These are phyloP conservation scores for Saitoella complicata DNA, from an alignment of 805 yeast species.

Conservation along the genomic window DNA sequence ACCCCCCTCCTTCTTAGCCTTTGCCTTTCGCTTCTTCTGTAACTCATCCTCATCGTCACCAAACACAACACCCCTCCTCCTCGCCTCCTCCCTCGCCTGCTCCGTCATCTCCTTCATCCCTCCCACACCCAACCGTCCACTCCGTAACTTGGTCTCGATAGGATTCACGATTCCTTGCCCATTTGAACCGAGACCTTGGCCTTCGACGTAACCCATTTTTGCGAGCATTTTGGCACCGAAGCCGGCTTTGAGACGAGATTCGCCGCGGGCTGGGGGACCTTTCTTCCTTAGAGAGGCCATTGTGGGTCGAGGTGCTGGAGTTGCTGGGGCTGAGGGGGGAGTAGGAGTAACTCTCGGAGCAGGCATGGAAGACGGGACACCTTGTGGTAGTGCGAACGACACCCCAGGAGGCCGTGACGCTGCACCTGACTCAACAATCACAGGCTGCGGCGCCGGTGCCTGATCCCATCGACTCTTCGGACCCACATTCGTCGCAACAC, in stretches of 20 bases:
- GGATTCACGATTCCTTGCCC: conserved; percentile 70
- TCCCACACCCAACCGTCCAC: conserved; percentile 62
- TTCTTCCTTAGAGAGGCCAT: neutral
- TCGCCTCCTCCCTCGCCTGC: conserved; percentile 13
- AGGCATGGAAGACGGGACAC: neutral
- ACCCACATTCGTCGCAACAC: no score
- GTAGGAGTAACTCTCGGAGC: neutral
- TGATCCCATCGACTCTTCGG: no score
- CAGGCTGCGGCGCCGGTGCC: no score
- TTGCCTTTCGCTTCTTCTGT: conserved; percentile 4
- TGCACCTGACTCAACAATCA: neutral
- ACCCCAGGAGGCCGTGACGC: neutral
- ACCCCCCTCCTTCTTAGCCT: neutral
- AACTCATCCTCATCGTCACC: conserved; percentile 12
- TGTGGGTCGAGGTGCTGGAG: neutral
- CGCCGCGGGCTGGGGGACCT: neutral
- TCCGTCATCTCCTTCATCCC: conserved; percentile 30
- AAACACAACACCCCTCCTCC: conserved; percentile 10
- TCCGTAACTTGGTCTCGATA: conserved; percentile 50
- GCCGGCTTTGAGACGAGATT: conserved; percentile 27
- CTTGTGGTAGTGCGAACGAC: neutral
- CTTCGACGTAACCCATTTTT: conserved; percentile 76
- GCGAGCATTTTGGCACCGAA: conserved; percentile 66
- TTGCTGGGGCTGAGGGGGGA: neutral
- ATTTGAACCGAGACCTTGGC: conserved; percentile 66